Base-by-base conservation (phyloP, 1,284 basidiomycete species). In the Leccinum pachyderme region DNA sequence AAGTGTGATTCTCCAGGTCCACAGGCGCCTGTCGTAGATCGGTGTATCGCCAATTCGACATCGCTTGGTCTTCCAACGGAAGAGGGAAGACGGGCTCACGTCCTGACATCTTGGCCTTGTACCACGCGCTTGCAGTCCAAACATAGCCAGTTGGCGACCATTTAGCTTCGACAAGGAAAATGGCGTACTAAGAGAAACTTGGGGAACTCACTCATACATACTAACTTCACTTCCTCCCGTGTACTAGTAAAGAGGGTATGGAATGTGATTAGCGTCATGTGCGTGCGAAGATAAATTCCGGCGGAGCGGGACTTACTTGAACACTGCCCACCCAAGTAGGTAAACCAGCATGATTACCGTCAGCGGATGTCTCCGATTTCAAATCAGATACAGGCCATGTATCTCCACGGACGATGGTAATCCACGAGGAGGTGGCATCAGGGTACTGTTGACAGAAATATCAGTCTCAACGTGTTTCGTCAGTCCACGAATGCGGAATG, bases 401-500 rank as follows among this genome's bases (percentile, higher is more conserved):
- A 12, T 28, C 52, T 29, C 65, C 61, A 6, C 67, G 69, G 12
- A 71, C 59, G 5, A 58, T 47, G 1, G 49, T 49, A 28, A 72
- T 70, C 66, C 66, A 72, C 8, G 57, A 27, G 1, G 69, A 56
- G 0, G 22, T 33, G 1, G 55, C 69, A n/a, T 71, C 32, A 52
- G 67, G 69, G 47, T 59, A 71, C 69, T 72, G 25, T 45, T 31
- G 5, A n/a, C 27, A 27, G 15, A 25, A 13, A 45, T 24, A 33
- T 76, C 24, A 69, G 75, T 46, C 79, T 80, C 15, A 69, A 81
- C n/a, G 24, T 0, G 6, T 9, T 7, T 5, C 24, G 3, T 18
- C 44, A 22, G 28, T 18, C 1, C 43, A 25, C 25, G 25, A 6
- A 28, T 29, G 18, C 1, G 13, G 1, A 51, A 27, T n/a, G 5